Evolutionary conservation across 1,284 basidiomycete genomes (phyloP).

Genomic region (Gomphus sp.): DNA sequence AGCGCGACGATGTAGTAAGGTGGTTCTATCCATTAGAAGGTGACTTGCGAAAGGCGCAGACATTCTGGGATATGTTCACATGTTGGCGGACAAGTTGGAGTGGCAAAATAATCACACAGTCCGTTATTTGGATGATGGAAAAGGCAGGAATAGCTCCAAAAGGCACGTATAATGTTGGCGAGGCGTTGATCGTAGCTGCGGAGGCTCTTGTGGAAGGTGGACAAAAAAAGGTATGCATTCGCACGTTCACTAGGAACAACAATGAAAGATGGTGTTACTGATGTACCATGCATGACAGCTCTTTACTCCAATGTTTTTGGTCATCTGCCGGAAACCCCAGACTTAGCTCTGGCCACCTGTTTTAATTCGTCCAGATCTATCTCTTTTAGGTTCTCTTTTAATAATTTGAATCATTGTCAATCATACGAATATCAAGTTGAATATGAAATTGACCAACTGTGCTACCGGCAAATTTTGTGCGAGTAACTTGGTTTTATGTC

Average conservation of each 20-base stretch:
- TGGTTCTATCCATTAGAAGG: constrained; percentile 99
- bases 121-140: constrained; percentile 73
- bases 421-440: no score
- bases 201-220: constrained; percentile 81
- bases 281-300: constrained; percentile 37
- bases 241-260: neutral
- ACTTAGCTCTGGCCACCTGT: no score
- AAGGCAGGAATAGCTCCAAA: constrained; percentile 77
- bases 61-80: constrained; percentile 84
- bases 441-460: no score
- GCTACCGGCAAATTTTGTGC: no score
- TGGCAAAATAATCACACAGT: constrained; percentile 83
- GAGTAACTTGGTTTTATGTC: no score
- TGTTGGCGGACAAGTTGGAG: constrained; percentile 87
- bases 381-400: no score
- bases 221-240: constrained; percentile 63
- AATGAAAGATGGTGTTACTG: neutral
- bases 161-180: constrained; percentile 89
- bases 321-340: constrained; percentile 55
- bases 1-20: constrained; percentile 68
- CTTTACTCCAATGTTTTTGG: constrained; percentile 77
- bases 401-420: no score
- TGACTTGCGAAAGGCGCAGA: constrained; percentile 88
- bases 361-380: no score
- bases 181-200: constrained; percentile 79